Conservation (phyloP, 2,329 filamentous ascomycete species). For the Tolypocladium album region DNA sequence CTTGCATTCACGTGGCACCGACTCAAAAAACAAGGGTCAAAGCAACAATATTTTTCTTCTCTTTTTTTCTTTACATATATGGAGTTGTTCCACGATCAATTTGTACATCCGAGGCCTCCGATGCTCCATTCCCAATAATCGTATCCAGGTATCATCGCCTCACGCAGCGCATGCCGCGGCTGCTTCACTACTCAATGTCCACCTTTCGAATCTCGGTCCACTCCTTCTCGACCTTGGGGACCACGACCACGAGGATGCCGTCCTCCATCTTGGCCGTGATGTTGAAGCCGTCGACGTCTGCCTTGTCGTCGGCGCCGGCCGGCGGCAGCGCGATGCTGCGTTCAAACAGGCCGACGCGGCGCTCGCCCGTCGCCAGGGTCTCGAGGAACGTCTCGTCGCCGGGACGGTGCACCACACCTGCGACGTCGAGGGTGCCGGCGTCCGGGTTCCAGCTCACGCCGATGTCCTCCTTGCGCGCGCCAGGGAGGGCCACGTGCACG, state of each 20-base stretch:
- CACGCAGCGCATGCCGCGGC: background rate
- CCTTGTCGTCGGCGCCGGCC: conserved; percentile 29
- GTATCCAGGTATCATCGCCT: background rate
- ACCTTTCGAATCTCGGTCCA: conserved; percentile 54
- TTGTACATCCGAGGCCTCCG: background rate
- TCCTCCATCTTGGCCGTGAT: conserved; percentile 73
- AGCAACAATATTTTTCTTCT: background rate
- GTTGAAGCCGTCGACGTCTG: conserved; percentile 52
- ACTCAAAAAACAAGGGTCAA: too few relatives aligned
- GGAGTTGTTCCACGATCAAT: background rate
- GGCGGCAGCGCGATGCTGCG: conserved; percentile 53
- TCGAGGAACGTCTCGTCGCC: conserved; percentile 59
- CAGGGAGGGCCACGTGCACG: conserved; percentile 66
- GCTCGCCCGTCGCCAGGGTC: conserved; percentile 52
- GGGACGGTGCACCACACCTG: conserved; percentile 63
- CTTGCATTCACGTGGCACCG: background rate
- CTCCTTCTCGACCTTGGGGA: conserved; percentile 61
- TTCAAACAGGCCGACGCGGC: conserved; percentile 66
- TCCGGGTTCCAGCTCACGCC: conserved; percentile 67
- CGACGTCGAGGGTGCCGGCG: conserved; percentile 51
- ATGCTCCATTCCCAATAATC: background rate
- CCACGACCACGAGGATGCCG: conserved; percentile 63
- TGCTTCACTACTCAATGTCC: conserved; percentile 35
- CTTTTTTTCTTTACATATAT: background rate
- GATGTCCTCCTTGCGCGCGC: conserved; percentile 69